Evolutionary conservation across 192 early-diverging fungal genomes (phyloP), one percentile per base, ranked within the genome.

Genomic region (Umbelopsis sp.): DNA sequence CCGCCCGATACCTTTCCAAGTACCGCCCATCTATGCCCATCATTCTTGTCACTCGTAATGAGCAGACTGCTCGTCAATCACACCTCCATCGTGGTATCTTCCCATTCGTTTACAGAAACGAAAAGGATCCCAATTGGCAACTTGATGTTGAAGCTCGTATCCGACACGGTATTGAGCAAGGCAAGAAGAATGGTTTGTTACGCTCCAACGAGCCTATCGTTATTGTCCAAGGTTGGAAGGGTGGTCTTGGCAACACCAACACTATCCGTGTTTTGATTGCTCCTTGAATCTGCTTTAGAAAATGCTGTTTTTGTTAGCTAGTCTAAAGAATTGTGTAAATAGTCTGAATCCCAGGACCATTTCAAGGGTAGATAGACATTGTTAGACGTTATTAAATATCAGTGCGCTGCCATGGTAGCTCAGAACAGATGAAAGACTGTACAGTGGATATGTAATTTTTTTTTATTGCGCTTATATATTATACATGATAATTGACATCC

Each of bases 21-120:
- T 97, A 97, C 79, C 87, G 96, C 49, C 96, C 96, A 10, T 87
- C 89, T 65, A 89, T 92, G 49, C 95, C 96, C 8, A 95, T 97
- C 36, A 86, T 97, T 36, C 90, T 91, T 22, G 88, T 97, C 43
- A 96, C 96, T 20, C 83, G 90, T 45, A 74, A 89, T 59, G 85
- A 80, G 21, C 74, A 84, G 67, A 88, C 86, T 8, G 86, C 91
- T 6, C 87, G 90, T 71, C 89, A 91, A 65, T 86, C 89, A 14
- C 92, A 91, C 65, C 73, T 93, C 47, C 87, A 88, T 71, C 87
- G 92, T 44, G 91, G 90, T 74, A 88, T 88, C 75, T 92, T 88
- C 51, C 90, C 89, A 20, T 91, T 91, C 81, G 74, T 85, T 72
- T 91, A 91, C 74, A 44, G 34, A 11, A 26, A 41, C 10, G 74